Conservation (phyloP, 306 rosid species). For the Prunus fruticosa region DNA sequence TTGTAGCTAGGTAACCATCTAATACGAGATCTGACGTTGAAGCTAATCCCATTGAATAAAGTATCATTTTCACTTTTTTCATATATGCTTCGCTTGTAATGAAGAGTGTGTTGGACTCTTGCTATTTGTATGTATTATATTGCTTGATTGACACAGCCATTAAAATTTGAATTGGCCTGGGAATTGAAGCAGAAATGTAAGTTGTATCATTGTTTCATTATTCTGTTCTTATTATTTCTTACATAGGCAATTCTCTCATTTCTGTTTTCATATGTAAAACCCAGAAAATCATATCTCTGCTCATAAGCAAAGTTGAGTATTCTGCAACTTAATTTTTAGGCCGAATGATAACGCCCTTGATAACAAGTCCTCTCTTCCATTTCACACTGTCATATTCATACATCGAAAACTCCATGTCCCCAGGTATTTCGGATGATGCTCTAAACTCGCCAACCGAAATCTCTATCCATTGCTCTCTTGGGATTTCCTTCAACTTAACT, state of each 20-base stretch:
- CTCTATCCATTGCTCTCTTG: constrained; percentile 46
- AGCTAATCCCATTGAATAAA: too few species aligned
- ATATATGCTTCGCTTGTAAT: too few species aligned
- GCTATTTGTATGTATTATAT: too few species aligned
- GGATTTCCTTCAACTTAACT: constrained; percentile 32
- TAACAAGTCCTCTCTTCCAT: constrained; percentile 72
- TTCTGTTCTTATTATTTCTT: background rate
- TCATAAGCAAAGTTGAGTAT: background rate
- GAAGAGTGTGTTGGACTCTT: too few species aligned
- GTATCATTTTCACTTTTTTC: too few species aligned
- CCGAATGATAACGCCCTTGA: constrained; percentile 54
- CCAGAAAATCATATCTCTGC: background rate
- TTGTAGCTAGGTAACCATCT: too few species aligned
- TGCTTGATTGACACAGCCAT: too few species aligned
- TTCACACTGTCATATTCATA: constrained; percentile 48
- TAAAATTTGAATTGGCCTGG: too few species aligned
- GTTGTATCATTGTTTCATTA: background rate
- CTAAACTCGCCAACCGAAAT: constrained; percentile 51
- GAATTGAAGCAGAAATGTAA: background rate
- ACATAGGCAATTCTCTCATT: background rate
- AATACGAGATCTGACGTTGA: too few species aligned
- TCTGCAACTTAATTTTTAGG: constrained; percentile 33
- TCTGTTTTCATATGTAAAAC: background rate
- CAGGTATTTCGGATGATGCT: constrained; percentile 27
- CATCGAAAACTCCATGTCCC: constrained; percentile 51